Evolutionary conservation across 352 stramenopile genomes (phyloP).

Genomic region (Phytophthora constricta): DNA sequence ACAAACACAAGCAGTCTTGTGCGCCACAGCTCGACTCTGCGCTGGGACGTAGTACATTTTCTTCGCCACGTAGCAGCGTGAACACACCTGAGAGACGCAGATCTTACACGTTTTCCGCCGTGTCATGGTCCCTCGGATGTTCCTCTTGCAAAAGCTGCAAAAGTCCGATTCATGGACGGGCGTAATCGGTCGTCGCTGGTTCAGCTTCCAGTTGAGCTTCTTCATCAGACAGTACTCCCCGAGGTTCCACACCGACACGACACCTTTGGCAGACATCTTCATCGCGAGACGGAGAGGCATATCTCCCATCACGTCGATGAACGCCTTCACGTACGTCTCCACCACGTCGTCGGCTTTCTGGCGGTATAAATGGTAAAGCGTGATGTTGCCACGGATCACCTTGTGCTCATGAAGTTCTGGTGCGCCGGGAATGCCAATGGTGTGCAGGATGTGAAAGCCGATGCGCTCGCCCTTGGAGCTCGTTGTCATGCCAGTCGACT

Average conservation of each 20-base stretch:
- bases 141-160: conserved; percentile 31
- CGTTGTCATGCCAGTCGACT: conserved; percentile 52
- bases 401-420: conserved; percentile 44
- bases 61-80: conserved; percentile 40
- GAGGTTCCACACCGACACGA: conserved; percentile 47
- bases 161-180: conserved; percentile 5
- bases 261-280: conserved; percentile 32
- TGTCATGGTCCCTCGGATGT: conserved; percentile 26
- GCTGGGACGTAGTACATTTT: conserved; percentile 39
- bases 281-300: conserved; percentile 42
- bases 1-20: conserved; percentile 34
- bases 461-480: conserved; percentile 50
- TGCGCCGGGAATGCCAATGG: conserved; percentile 31
- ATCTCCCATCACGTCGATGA: conserved; percentile 44
- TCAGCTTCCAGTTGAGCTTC: conserved; percentile 41
- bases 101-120: conserved; percentile 39
- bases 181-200: conserved; percentile 15
- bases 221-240: conserved; percentile 40
- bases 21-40: conserved; percentile 22
- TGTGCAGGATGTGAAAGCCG: conserved; percentile 48
- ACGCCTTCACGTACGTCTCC: conserved; percentile 47
- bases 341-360: conserved; percentile 47
- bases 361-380: conserved; percentile 55
- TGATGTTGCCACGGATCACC: conserved; percentile 61
- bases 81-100: conserved; percentile 30